Base-by-base conservation (phyloP, 2,329 filamentous ascomycete species). In the Claviceps africana region DNA sequence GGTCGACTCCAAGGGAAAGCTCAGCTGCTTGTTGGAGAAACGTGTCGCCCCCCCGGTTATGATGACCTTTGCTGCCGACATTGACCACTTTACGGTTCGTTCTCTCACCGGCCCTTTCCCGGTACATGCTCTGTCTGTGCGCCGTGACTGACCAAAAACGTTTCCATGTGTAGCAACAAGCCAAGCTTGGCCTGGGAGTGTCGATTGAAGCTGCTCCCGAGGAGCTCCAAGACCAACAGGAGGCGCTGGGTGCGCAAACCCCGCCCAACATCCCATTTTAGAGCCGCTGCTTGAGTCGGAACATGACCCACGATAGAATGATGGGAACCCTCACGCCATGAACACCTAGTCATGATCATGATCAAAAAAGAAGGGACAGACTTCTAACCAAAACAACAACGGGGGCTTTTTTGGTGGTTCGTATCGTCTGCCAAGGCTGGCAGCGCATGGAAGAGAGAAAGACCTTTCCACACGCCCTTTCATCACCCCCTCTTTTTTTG, bases 31-130 rank as follows among this genome's bases (percentile, higher is more conserved):
- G 64, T 74, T 97, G 60, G 93, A 98, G 78, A 97, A 96, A 82
- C 85, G 89, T 64, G 87, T 98, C 64, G 89, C 89, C 31, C 88
- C 89, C 57, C 86, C 90, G 30, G 89, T 98, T 54, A 86, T 85
- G 68, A 82, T 98, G 73, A 95, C 90, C 53, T 95, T 98, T 72
- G 88, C 90, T 52, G 91, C 90, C 60, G 93, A 97, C 67, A 88
- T 98, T 64, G 93, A 98, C 71, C 91, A 98, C 72, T 82, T 83
- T 62, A 90, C 90, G 76, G 93, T 96, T 79, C 68, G 87, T 76
- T 31, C 4, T 22, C 46, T 17, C 4, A 37, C 15, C 15, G 33
- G 4, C 25, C 25, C 47, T 46, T 39, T 15, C 4, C 37, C 11
- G 2, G 13, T 33, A 40, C 42, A 15, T 30, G 10, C n/a, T 22